Evolutionary conservation across 352 stramenopile genomes (phyloP).

Genomic region (Globisporangium cederbergense): DNA sequence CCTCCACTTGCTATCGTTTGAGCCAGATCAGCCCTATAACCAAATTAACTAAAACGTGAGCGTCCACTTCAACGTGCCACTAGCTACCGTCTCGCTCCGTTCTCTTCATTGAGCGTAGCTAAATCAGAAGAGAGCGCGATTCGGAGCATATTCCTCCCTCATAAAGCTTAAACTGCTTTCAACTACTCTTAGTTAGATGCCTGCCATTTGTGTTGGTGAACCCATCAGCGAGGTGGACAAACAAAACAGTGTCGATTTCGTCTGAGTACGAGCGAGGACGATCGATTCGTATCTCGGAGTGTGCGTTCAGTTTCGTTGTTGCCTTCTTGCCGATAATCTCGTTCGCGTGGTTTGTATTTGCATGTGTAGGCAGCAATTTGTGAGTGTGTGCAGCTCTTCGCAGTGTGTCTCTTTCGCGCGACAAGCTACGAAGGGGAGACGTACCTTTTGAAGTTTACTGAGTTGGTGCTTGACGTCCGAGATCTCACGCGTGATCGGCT

Average conservation of each 20-base stretch:
- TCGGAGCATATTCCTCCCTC: too few relatives aligned
- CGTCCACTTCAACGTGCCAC: too few relatives aligned
- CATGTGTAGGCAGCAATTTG: background rate
- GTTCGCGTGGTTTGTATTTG: conserved; percentile 17
- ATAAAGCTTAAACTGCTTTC: conserved; percentile 8
- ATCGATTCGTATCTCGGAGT: conserved; percentile 21
- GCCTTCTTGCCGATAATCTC: conserved; percentile 28
- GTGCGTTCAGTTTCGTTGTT: conserved; percentile 17
- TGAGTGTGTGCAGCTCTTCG: conserved; percentile 7
- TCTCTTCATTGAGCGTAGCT: too few relatives aligned
- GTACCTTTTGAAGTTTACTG: conserved; percentile 22
- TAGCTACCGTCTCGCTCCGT: too few relatives aligned
- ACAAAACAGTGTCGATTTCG: background rate
- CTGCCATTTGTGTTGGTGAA: conserved; percentile 21
- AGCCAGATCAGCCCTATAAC: too few relatives aligned
- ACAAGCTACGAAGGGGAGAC: too few relatives aligned
- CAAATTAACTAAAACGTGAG: too few relatives aligned
- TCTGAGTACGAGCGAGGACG: background rate
- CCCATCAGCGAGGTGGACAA: background rate
- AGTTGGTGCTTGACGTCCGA: conserved; percentile 23
- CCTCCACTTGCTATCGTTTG: too few relatives aligned
- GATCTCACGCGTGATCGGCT: conserved; percentile 25
- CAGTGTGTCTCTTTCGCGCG: background rate
- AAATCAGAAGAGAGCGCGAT: too few relatives aligned
- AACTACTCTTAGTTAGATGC: conserved; percentile 23